Evolutionary conservation across 768 basidiomycete genomes (phyloP).

Genomic region (Boletus tomentosulus): DNA sequence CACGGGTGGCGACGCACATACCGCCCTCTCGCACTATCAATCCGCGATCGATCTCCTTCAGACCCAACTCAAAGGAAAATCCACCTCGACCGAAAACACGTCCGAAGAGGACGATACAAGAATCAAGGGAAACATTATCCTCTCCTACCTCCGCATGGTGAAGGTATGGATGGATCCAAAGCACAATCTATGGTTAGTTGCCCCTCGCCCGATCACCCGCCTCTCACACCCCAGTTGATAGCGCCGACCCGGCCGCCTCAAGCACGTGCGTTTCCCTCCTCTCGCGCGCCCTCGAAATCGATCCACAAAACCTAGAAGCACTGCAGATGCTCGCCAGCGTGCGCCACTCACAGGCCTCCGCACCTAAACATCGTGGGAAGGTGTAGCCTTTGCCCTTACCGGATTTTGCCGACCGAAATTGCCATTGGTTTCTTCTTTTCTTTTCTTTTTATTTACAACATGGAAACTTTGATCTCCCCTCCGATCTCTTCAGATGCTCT

Average conservation of each 20-base stretch:
- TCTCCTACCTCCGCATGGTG: constrained; percentile 82
- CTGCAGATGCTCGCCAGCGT: constrained; percentile 80
- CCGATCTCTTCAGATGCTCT: too few relatives aligned
- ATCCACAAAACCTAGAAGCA: constrained; percentile 75
- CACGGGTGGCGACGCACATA: constrained; percentile 68
- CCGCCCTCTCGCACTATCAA: constrained; percentile 72
- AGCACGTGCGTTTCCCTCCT: constrained; percentile 78
- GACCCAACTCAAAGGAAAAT: constrained; percentile 72
- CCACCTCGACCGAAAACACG: constrained; percentile 36
- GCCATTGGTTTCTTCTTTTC: too few relatives aligned
- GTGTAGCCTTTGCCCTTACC: too few relatives aligned
- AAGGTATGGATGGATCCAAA: constrained; percentile 96
- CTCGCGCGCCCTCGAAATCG: constrained; percentile 63
- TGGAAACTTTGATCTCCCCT: too few relatives aligned
- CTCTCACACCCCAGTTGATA: constrained; percentile 26
- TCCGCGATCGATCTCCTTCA: constrained; percentile 71
- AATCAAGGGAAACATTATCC: constrained; percentile 62
- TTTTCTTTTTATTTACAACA: too few relatives aligned
- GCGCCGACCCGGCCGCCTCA: constrained; percentile 80
- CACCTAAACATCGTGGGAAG: too few relatives aligned
- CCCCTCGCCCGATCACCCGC: neutral
- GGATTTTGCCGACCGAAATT: too few relatives aligned
- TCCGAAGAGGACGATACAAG: constrained; percentile 41
- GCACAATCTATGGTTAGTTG: constrained; percentile 73
- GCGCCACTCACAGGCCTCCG: too few relatives aligned